phyloP scores from a whole-genome alignment of 2,329 filamentous ascomycete species.

The Aspergillus pseudonomiae region DNA sequence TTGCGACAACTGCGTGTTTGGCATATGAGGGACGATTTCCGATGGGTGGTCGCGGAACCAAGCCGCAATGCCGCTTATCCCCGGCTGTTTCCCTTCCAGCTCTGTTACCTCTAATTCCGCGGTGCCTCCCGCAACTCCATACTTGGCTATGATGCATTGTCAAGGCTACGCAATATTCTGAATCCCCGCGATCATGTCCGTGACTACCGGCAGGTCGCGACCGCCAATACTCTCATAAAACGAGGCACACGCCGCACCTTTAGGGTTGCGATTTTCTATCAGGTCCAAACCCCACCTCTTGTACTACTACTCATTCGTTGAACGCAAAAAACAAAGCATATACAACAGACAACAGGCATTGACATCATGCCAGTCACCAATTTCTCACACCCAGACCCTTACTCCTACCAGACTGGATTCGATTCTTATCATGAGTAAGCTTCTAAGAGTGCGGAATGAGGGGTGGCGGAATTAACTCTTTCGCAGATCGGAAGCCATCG shows the following conservation, averaged over 20 bases:
- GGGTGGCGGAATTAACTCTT: constrained; percentile 18
- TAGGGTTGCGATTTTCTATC: neutral
- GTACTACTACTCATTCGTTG: neutral
- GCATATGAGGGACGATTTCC: constrained; percentile 4
- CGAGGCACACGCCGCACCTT: neutral
- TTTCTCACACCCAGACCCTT: constrained; percentile 67
- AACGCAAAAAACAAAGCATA: neutral
- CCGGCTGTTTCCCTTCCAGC: constrained; percentile 18
- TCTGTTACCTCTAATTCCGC: constrained; percentile 13
- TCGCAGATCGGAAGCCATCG: constrained; percentile 72
- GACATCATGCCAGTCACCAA: constrained; percentile 64
- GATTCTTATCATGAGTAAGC: constrained; percentile 74
- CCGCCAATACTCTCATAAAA: constrained; percentile 4
- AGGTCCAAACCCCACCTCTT: neutral
- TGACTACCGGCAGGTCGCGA: neutral
- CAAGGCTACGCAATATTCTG: neutral
- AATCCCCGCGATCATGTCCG: constrained; percentile 13
- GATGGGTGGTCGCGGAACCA: constrained; percentile 11
- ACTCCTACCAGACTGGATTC: constrained; percentile 80
- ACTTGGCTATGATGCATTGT: neutral
- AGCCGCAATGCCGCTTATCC: constrained; percentile 21
- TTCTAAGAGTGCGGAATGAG: neutral
- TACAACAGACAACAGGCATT: neutral
- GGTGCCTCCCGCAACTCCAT: neutral
- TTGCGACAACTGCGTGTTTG: neutral